A percentile compares a stretch with the other conserved stretches of the same genome.
These are phyloP conservation scores for Hygrocybe punicea DNA, from an alignment of 768 basidiomycete genomes.

Conservation along the genomic window DNA sequence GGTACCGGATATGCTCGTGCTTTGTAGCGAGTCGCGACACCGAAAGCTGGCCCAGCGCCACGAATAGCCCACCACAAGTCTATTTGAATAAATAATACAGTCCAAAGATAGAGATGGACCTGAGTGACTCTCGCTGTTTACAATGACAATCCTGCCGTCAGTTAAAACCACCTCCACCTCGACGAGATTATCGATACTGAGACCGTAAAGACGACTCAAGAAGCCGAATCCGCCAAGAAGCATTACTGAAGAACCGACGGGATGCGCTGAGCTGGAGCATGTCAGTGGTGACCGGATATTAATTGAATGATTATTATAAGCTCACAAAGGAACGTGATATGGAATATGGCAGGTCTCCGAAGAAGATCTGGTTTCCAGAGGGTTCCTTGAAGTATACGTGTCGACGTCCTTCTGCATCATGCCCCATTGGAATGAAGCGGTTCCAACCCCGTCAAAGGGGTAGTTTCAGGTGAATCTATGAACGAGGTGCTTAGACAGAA, in stretches of 20 bases:
- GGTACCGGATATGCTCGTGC: slow-evolving; percentile 86
- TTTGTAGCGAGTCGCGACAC: slow-evolving; percentile 86
- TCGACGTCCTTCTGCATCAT: slow-evolving; percentile 84
- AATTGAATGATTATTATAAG: slow-evolving; percentile 11
- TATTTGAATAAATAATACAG: slow-evolving; percentile 25
- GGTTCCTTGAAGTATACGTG: slow-evolving; percentile 64
- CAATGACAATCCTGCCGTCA: slow-evolving; percentile 77
- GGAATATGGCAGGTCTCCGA: slow-evolving; percentile 56
- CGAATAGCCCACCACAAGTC: slow-evolving; percentile 88
- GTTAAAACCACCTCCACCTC: slow-evolving; percentile 91
- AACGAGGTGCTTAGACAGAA: slow-evolving; percentile 33
- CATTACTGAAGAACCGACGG: slow-evolving; percentile 77
- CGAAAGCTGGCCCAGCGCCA: slow-evolving; percentile 79
- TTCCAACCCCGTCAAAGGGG: slow-evolving; percentile 46
- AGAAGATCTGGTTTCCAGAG: slow-evolving; percentile 56
- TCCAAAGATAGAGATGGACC: slow-evolving; percentile 36
- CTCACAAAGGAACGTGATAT: slow-evolving; percentile 79
- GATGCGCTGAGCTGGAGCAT: slow-evolving; percentile 67
- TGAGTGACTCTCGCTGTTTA: slow-evolving; percentile 67
- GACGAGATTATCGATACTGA: slow-evolving; percentile 86
- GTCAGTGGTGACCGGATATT: slow-evolving; percentile 6
- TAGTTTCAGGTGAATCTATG: slow-evolving; percentile 31
- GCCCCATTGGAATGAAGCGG: slow-evolving; percentile 69
- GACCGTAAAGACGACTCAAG: slow-evolving; percentile 74
- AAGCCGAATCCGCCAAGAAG: slow-evolving; percentile 89